Evolutionary conservation across 2,329 filamentous ascomycete species (phyloP).

Genomic region (Neofusicoccum ribis): DNA sequence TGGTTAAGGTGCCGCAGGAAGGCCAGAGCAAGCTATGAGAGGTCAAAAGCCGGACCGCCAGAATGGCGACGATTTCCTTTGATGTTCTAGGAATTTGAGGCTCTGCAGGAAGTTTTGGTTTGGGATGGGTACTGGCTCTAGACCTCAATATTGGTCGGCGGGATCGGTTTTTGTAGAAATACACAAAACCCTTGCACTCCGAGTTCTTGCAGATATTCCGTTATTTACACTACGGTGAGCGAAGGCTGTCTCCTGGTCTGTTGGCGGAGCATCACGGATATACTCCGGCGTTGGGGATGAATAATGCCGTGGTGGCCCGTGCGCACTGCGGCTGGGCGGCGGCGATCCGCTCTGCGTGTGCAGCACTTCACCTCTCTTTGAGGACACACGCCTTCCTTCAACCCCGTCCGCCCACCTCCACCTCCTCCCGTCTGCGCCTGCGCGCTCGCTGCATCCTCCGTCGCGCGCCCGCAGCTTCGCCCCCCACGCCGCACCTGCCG

Average conservation of each 20-base stretch:
- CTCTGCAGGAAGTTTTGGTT: too few relatives aligned
- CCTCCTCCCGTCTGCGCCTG: not conserved
- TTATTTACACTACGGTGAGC: too few relatives aligned
- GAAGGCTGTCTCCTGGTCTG: not conserved
- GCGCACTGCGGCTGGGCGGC: conserved; percentile 5
- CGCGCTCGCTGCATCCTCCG: not conserved
- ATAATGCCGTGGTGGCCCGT: conserved; percentile 1
- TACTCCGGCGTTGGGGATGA: not conserved
- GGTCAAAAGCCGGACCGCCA: not conserved
- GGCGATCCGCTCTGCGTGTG: conserved; percentile 3
- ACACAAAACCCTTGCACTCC: too few relatives aligned
- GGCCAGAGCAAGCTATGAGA: conserved; percentile 38
- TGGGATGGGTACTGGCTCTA: too few relatives aligned
- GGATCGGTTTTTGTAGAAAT: too few relatives aligned
- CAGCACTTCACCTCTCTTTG: conserved; percentile 13
- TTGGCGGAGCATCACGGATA: not conserved
- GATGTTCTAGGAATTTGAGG: too few relatives aligned
- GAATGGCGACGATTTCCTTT: too few relatives aligned
- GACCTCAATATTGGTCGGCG: too few relatives aligned
- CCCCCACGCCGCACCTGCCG: not conserved
- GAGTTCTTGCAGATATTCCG: too few relatives aligned
- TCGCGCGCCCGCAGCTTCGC: not conserved
- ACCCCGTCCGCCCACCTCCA: not conserved
- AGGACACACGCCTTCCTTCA: conserved; percentile 4
- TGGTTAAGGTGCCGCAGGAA: conserved; percentile 75